phyloP scores from a whole-genome alignment of 106 monocot genomes.

The Xerophyta viscosa region DNA sequence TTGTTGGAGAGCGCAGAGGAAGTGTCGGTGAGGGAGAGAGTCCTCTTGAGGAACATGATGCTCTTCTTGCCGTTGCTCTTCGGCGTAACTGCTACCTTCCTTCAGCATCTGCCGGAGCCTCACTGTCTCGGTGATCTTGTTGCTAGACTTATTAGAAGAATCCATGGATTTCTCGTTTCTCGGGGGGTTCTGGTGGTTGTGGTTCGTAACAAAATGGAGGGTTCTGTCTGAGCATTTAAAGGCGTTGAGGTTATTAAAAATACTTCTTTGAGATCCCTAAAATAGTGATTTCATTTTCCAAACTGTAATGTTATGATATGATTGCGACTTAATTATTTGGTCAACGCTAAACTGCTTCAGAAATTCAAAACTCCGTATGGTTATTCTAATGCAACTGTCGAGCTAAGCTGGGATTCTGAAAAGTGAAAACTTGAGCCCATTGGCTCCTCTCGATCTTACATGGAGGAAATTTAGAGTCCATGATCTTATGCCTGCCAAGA shows the following conservation, averaged over 20 bases:
- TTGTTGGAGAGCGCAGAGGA: constrained; percentile 18
- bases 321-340: background rate
- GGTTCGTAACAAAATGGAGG: background rate
- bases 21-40: constrained; percentile 59
- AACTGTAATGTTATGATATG: background rate
- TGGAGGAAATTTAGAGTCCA: no score
- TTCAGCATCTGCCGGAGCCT: constrained; percentile 74
- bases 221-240: constrained; percentile 16
- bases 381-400: no score
- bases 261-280: background rate
- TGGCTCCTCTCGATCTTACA: no score
- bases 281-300: background rate
- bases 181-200: background rate
- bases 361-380: background rate
- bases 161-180: constrained; percentile 35
- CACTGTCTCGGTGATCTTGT: constrained; percentile 84
- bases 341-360: background rate
- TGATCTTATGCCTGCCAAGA: no score
- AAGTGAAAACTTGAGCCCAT: no score
- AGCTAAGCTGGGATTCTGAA: no score
- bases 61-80: constrained; percentile 46
- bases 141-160: constrained; percentile 33
- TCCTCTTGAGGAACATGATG: constrained; percentile 64
- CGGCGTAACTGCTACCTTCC: constrained; percentile 59
- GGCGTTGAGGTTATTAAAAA: constrained; percentile 2